These are phyloP conservation scores for Paxillus ammoniavirescens DNA, from an alignment of 768 basidiomycete species.

Conservation along the genomic window DNA sequence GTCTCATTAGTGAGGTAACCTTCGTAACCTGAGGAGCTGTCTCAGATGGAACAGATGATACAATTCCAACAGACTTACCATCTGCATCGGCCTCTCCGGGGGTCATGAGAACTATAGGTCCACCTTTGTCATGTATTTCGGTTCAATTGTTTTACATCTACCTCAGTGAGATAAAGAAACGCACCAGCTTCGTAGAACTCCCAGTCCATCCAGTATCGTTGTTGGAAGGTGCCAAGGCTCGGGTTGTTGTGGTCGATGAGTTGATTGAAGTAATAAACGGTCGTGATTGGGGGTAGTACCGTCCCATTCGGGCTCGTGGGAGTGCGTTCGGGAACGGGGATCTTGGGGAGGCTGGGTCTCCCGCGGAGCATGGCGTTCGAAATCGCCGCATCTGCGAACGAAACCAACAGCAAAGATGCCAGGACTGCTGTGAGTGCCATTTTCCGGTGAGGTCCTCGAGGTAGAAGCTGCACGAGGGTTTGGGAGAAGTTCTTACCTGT, in stretches of 20 bases:
- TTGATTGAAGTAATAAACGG: constrained; percentile 31
- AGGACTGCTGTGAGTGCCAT: constrained; percentile 14
- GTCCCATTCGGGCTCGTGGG: constrained; percentile 23
- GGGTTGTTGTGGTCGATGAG: constrained; percentile 49
- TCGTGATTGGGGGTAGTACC: constrained; percentile 23
- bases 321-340: constrained; percentile 9
- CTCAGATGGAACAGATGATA: not conserved
- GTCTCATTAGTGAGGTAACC: constrained; percentile 65
- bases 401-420: constrained; percentile 6
- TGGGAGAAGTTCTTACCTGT: not conserved
- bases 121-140: constrained; percentile 7
- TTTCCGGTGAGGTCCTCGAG: not conserved
- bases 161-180: not conserved
- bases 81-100: constrained; percentile 65
- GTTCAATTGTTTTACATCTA: not conserved
- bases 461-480: not conserved
- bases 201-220: constrained; percentile 70
- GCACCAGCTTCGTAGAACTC: constrained; percentile 60
- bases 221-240: constrained; percentile 70
- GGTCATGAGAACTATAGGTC: constrained; percentile 37
- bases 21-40: constrained; percentile 23
- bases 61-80: constrained; percentile 14
- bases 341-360: constrained; percentile 10
- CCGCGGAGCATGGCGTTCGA: constrained; percentile 20
- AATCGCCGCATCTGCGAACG: constrained; percentile 19